Base-by-base conservation (phyloP, 176 grass and related monocot species). In the Cenchrus purpureus region DNA sequence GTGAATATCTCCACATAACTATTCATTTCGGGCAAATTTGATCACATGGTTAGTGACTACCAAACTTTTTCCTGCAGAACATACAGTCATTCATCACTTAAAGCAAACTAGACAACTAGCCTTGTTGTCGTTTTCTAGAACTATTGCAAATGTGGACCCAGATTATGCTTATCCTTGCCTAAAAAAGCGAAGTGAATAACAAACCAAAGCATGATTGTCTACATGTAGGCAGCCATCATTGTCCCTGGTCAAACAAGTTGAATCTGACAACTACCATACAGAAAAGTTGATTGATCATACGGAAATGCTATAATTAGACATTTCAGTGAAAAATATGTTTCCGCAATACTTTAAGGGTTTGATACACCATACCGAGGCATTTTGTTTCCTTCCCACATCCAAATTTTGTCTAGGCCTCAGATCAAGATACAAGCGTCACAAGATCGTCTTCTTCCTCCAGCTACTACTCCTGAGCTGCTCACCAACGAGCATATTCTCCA, bases 271-370 rank as follows among this genome's bases (percentile, higher is more conserved):
- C 46, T 72, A 61, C 43, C 48, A 82, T 50, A 54, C 58, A 48
- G 34, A 31, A 28, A 61, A 60, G 14, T 16, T 13, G 10, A 68
- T 9, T 49, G 25, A 32, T 42, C 46, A 72, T 42, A 11, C 2
- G 10, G 49, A 56, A 80, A 74, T 37, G 12, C 59, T 76, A n/a
- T 17, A 61, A 50, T 25, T 74, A 37, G 37, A 87, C 25, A 68
- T 81, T 9, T 14, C 7, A 66, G 19, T 28, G 63, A 55, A 43
- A 65, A 53, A 43, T 74, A 43, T 9, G 7, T 43, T 65, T 86
- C 4, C 59, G 48, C 7, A 68, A 69, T 68, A 49, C 42, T 57
- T 57, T 12, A 42, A 87, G 54, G 31, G 14, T 66, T 37, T 29
- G 14, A 31, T 66, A 66, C 14, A 40, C 15, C 34, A 68, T 68